Evolutionary conservation across 345 rosid genomes (phyloP).

Genomic region (Orychophragmus violaceus): DNA sequence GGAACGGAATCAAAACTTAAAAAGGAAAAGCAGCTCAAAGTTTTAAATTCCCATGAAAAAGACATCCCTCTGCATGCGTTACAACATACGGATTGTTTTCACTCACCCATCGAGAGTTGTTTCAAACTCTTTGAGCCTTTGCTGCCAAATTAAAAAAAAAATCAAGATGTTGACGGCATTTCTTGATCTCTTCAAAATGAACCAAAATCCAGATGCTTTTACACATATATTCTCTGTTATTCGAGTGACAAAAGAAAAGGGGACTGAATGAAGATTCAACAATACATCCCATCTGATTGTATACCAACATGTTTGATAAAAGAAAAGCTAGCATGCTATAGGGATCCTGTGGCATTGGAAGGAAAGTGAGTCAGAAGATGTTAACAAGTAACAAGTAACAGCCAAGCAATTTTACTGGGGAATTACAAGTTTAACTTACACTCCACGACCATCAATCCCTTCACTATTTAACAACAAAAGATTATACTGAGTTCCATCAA

Average conservation of each 20-base stretch:
- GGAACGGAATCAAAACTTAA: neutral
- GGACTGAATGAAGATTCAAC: conserved; percentile 5
- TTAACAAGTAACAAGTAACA: neutral
- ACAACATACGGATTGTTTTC: neutral
- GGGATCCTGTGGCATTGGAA: conserved; percentile 53
- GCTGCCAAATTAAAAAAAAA: conserved; percentile 40
- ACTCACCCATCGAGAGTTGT: conserved; percentile 62
- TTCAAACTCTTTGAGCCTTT: conserved; percentile 70
- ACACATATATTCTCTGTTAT: too few relatives aligned
- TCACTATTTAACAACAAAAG: conserved; percentile 86
- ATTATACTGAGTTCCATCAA: conserved; percentile 91
- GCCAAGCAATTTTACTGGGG: neutral
- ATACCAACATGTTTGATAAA: conserved; percentile 93
- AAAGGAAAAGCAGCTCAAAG: neutral
- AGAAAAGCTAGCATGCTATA: conserved; percentile 98
- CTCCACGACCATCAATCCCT: conserved; percentile 98
- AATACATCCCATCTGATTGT: conserved; percentile 96
- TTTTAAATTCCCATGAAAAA: conserved; percentile 3
- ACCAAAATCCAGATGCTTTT: too few relatives aligned
- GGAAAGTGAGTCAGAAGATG: neutral
- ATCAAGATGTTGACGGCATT: neutral
- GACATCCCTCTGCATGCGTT: too few relatives aligned
- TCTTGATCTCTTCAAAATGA: neutral
- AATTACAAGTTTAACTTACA: conserved; percentile 36
- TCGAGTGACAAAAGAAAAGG: too few relatives aligned